Evolutionary conservation across 768 basidiomycete species (phyloP), one percentile per base, ranked within the genome.

Genomic region (Amyloporia xantha): DNA sequence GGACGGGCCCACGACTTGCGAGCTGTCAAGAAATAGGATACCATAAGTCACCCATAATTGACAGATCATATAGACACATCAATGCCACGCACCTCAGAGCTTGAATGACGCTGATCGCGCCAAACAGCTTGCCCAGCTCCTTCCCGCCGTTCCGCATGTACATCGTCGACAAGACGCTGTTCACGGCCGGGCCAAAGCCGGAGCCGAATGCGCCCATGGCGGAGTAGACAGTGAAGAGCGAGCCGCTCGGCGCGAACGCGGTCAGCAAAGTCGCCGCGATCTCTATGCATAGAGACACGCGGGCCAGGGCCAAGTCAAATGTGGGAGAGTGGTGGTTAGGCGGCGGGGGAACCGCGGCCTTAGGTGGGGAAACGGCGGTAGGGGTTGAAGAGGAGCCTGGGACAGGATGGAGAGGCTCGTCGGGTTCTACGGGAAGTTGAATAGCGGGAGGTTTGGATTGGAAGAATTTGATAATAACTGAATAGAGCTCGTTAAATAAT

Each of bases 61-160:
- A 39, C 20, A 0, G 1, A 24, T 11, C 21, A 17, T 37, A 36
- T 24, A 19, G 24, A 19, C 5, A 45, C 23, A 15, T 7, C 17
- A 37, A 39, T 37, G 25, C 12, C 42, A 54, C 71, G 40, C 55
- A 84, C 80, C 81, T 72, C 9, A 91, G 59, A 4, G 85, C 80
- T 52, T 86, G 79, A 3, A 91, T 55, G 24, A 93, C 86, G 48
- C 83, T 81, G 49, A 93, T 55, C 3, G 81, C 90, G 11, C 90
- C 92, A 59, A 92, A 93, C 15, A 96, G 70, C 56, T 71, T 74
- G 2, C 91, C 92, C 11, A 74, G 69, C 58, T 91, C 86, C 12
- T 71, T 71, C 2, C 81, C 77, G 1, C 76, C 76, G 17, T 70
- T 68, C n/a, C 65, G 66, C 24, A 67, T 67, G 52, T 83, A 87